Conservation (phyloP, 192 early-diverging fungal genomes). For the Mortierella alpina region DNA sequence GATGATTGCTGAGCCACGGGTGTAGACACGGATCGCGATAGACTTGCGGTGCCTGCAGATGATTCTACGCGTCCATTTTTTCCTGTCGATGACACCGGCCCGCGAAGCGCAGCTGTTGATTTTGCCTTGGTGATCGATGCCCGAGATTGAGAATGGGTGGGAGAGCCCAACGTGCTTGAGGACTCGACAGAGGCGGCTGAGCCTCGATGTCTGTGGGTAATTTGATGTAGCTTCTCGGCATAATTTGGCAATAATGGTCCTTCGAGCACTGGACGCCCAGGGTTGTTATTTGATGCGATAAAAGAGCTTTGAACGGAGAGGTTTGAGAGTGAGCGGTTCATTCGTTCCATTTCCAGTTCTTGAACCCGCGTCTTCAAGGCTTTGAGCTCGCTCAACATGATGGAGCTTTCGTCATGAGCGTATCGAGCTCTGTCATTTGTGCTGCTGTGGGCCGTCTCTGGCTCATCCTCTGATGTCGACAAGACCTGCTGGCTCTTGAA, state of each 20-base stretch:
- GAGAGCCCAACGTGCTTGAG: constrained; percentile 10
- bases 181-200: background rate
- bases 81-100: background rate
- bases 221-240: constrained; percentile 29
- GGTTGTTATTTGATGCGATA: background rate
- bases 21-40: background rate
- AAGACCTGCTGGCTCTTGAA: constrained; percentile 20
- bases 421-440: constrained; percentile 16
- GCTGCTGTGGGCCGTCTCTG: background rate
- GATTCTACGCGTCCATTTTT: constrained; percentile 7
- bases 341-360: constrained; percentile 47
- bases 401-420: constrained; percentile 15
- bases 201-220: constrained; percentile 11
- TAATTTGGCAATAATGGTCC: constrained; percentile 3
- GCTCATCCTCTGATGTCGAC: constrained; percentile 34
- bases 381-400: constrained; percentile 41
- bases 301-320: constrained; percentile 19
- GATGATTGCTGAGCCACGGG: background rate
- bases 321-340: constrained; percentile 38
- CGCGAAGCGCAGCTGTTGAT: background rate
- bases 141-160: background rate
- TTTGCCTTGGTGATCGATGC: constrained; percentile 3
- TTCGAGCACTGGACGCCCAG: background rate
- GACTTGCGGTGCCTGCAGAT: constrained; percentile 9
- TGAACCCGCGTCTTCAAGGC: constrained; percentile 43